Base-by-base conservation (phyloP, 2,329 filamentous ascomycete genomes). In the Phaeomoniella chlamydospora region DNA sequence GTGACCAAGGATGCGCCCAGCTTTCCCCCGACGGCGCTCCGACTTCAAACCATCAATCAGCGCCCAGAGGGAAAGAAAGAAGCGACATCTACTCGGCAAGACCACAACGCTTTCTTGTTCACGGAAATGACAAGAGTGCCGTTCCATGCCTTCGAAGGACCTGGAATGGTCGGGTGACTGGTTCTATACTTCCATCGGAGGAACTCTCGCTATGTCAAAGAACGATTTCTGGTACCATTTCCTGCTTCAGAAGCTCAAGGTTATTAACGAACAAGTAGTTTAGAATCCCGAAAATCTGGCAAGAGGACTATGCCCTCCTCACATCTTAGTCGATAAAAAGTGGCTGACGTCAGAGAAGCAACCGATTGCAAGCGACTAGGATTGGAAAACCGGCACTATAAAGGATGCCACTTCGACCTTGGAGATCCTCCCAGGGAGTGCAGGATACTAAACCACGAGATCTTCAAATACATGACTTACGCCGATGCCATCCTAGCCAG, bases 201-300 rank as follows among this genome's bases (percentile, higher is more conserved):
- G 22, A 29, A 29, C 10, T 29, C 13, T 29, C 10, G 22, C 13
- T 10, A 29, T 29, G 22, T 29, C 22, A 10, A 10, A 13, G 13
- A 10, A 13, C 22, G 13, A 10, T 10, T 29, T 29, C 22, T 29
- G 22, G 22, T 10, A 29, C 22, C 10, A 29, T 10, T 29, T 29
- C 22, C 10, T 29, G 10, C 10, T 10, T 10, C 22, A 10, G 22
- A 56, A 59, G 38, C 51, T 54, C 9, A 32, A 44, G 12, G 54
- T 52, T 36, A 55, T 54, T 48, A 79, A 83, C 41, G 71, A 68
- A 2, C 80, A 85, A 64, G 80, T 40, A 80, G 76, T 49, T 51
- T 75, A n/a, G n/a, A n/a, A n/a, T n/a, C n/a, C n/a, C n/a, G n/a
- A n/a, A n/a, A n/a, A n/a, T n/a, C n/a, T n/a, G n/a, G n/a, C n/a